phyloP scores from a whole-genome alignment of 1,139 yeast species.

The Suhomyces kunorum region DNA sequence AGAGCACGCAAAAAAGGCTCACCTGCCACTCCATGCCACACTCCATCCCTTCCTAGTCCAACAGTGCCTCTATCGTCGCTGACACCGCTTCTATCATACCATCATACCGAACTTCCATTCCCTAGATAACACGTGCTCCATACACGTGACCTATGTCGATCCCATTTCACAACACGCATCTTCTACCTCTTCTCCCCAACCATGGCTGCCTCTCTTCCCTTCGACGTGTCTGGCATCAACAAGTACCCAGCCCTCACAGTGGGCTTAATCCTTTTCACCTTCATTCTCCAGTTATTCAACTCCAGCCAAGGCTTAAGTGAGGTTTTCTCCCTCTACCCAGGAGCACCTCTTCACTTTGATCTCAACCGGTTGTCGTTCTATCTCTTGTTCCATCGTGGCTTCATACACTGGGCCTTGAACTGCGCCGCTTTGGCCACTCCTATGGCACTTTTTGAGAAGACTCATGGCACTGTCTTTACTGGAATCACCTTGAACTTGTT shows the following conservation, averaged over 20 bases:
- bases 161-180: constrained; percentile 1
- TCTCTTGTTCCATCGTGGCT: constrained; percentile 65
- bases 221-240: constrained; percentile 2
- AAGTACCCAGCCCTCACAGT: constrained; percentile 62
- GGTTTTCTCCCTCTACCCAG: constrained; percentile 49
- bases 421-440: constrained; percentile 60
- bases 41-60: no score
- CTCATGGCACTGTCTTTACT: constrained; percentile 84
- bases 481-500: constrained; percentile 77
- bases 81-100: no score
- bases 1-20: no score
- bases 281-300: constrained; percentile 38
- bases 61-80: no score
- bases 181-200: not conserved
- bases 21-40: no score
- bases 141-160: constrained; percentile 1
- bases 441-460: constrained; percentile 66
- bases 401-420: constrained; percentile 67
- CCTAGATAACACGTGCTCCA: not conserved
- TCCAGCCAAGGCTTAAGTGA: constrained; percentile 20
- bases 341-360: constrained; percentile 57
- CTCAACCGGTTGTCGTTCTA: constrained; percentile 71
- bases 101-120: no score
- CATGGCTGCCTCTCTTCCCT: constrained; percentile 3
- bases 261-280: constrained; percentile 61